Evolutionary conservation across 1,284 basidiomycete species (phyloP).

Genomic region (Paramarasmius palmivorus): DNA sequence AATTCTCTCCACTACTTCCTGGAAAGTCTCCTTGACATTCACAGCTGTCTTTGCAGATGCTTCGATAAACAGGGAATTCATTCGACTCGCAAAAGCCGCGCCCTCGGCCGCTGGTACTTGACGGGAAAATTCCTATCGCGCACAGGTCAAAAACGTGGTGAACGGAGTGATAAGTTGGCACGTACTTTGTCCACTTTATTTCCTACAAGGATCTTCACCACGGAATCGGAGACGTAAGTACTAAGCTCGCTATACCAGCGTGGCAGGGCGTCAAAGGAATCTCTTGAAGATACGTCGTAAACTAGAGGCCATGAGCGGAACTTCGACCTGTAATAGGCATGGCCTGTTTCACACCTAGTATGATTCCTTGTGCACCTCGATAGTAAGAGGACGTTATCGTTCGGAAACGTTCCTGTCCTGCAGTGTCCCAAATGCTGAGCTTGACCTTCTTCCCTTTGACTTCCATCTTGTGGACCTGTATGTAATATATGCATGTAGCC

Average conservation of each 20-base stretch:
- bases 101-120: constrained; percentile 85
- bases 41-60: constrained; percentile 85
- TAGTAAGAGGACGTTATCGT: constrained; percentile 94
- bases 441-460: constrained; percentile 79
- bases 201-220: constrained; percentile 94
- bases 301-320: constrained; percentile 45
- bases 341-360: constrained; percentile 73
- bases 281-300: constrained; percentile 91
- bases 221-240: constrained; percentile 84
- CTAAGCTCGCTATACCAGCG: constrained; percentile 95
- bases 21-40: constrained; percentile 80
- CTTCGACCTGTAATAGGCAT: background rate
- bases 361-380: constrained; percentile 91
- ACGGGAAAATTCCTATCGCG: constrained; percentile 78
- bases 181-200: constrained; percentile 94
- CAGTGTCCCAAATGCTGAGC: constrained; percentile 88
- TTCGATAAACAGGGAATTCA: constrained; percentile 87
- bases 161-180: constrained; percentile 4
- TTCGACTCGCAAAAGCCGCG: constrained; percentile 76
- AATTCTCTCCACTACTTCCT: constrained; percentile 75
- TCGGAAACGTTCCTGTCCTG: constrained; percentile 88
- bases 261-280: constrained; percentile 90
- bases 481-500: background rate
- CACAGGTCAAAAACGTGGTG: background rate
- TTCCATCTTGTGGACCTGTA: constrained; percentile 81